These are phyloP conservation scores for Stagonosporopsis rhizophila DNA, from an alignment of 2,329 filamentous ascomycete genomes.

Conservation along the genomic window DNA sequence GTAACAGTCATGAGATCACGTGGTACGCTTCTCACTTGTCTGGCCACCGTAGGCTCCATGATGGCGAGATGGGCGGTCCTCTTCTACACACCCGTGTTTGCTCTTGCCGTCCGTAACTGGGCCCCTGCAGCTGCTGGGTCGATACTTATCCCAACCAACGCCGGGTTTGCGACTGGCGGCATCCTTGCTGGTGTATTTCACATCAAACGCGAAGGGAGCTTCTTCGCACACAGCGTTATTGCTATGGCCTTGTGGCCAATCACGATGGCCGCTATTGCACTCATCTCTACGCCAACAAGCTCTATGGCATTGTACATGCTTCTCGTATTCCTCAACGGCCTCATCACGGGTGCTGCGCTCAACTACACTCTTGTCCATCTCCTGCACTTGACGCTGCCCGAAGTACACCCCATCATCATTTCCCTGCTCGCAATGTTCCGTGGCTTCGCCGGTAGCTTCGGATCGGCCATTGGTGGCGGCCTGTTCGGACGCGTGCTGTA, in stretches of 20 bases:
- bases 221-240: slow-evolving; percentile 70
- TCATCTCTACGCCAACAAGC: slow-evolving; percentile 61
- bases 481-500: slow-evolving; percentile 71
- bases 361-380: slow-evolving; percentile 85
- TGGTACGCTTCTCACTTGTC: slow-evolving; percentile 74
- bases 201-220: slow-evolving; percentile 74
- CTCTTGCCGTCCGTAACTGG: slow-evolving; percentile 76
- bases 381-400: slow-evolving; percentile 71
- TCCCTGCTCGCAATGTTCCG: slow-evolving; percentile 80
- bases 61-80: slow-evolving; percentile 80
- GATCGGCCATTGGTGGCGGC: slow-evolving; percentile 79
- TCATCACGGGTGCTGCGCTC: slow-evolving; percentile 73
- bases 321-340: slow-evolving; percentile 72
- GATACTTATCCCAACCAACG: slow-evolving; percentile 81
- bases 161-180: slow-evolving; percentile 78
- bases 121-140: slow-evolving; percentile 73
- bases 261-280: slow-evolving; percentile 64
- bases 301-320: slow-evolving; percentile 63
- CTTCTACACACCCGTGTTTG: slow-evolving; percentile 82
- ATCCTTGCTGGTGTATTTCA: slow-evolving; percentile 77
- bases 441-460: slow-evolving; percentile 82
- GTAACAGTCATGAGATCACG: slow-evolving; percentile 72
- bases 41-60: slow-evolving; percentile 80
- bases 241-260: slow-evolving; percentile 68
- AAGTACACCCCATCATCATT: slow-evolving; percentile 76